These are phyloP conservation scores for Triticum monococcum DNA, from an alignment of 176 grass and related monocot species.

Conservation along the genomic window DNA sequence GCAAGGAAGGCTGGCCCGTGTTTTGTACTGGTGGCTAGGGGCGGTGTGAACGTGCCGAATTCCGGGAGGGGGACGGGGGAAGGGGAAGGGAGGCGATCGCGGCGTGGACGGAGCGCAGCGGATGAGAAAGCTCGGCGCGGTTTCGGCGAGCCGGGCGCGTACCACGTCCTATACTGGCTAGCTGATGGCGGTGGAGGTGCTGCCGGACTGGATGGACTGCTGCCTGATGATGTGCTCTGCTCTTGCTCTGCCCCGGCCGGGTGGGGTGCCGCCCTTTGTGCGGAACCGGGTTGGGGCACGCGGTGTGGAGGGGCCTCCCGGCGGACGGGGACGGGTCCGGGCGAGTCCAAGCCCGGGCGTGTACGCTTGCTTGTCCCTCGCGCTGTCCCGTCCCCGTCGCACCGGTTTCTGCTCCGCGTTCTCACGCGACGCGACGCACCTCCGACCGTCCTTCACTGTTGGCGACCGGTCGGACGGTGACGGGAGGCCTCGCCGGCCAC, in stretches of 20 bases:
- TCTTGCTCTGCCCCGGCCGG: background rate
- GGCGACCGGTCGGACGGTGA: background rate
- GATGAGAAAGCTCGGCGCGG: background rate
- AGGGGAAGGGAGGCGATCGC: background rate
- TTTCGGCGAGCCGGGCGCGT: background rate
- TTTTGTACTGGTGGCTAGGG: background rate
- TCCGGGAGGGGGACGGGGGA: background rate
- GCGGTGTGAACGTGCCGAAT: conserved; percentile 11
- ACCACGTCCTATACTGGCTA: background rate
- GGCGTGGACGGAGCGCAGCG: background rate
- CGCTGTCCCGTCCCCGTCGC: background rate
- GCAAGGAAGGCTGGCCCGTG: background rate
- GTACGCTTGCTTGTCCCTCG: background rate
- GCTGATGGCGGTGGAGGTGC: background rate
- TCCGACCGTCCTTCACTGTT: background rate
- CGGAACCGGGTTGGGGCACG: background rate
- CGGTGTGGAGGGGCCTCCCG: background rate
- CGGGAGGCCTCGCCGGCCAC: background rate
- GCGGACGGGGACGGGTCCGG: conserved; percentile 25
- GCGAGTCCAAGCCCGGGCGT: background rate
- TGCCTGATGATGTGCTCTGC: background rate
- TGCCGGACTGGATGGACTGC: too few relatives aligned
- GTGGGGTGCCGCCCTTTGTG: background rate
- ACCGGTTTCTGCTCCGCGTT: background rate
- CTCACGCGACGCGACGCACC: background rate